These are phyloP conservation scores for Hygrophorus pudorinus DNA, from an alignment of 768 basidiomycete species.

Conservation along the genomic window DNA sequence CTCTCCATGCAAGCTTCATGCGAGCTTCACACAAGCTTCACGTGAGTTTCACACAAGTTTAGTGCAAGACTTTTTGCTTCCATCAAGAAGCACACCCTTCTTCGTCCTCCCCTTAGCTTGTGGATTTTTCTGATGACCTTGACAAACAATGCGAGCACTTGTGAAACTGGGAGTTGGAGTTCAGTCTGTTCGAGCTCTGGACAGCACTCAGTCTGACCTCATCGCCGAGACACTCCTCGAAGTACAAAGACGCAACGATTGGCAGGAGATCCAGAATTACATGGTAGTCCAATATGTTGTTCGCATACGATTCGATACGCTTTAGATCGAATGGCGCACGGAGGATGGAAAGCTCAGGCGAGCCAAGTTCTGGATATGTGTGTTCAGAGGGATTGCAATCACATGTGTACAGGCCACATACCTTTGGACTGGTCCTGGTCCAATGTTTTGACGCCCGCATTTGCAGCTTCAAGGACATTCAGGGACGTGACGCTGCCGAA, in stretches of 20 bases:
- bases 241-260: conserved; percentile 70
- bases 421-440: conserved; percentile 29
- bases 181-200: conserved; percentile 87
- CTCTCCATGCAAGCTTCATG: too few relatives aligned
- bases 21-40: too few relatives aligned
- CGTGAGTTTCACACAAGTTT: too few relatives aligned
- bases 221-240: conserved; percentile 59
- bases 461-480: conserved; percentile 82
- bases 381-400: neutral
- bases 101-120: too few relatives aligned
- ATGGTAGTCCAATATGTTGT: conserved; percentile 94
- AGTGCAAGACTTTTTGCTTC: too few relatives aligned
- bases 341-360: conserved; percentile 41
- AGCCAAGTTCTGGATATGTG: conserved; percentile 20
- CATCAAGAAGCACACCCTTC: too few relatives aligned
- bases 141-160: too few relatives aligned
- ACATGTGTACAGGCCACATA: conserved; percentile 10
- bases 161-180: too few relatives aligned
- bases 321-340: conserved; percentile 93
- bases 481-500: conserved; percentile 83
- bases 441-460: conserved; percentile 42
- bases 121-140: too few relatives aligned
- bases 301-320: conserved; percentile 89
- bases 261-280: conserved; percentile 91
- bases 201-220: conserved; percentile 72